Evolutionary conservation across 169 alveolate genomes (phyloP), one percentile per base, ranked within the genome.

Genomic region (Blepharisma undulans): DNA sequence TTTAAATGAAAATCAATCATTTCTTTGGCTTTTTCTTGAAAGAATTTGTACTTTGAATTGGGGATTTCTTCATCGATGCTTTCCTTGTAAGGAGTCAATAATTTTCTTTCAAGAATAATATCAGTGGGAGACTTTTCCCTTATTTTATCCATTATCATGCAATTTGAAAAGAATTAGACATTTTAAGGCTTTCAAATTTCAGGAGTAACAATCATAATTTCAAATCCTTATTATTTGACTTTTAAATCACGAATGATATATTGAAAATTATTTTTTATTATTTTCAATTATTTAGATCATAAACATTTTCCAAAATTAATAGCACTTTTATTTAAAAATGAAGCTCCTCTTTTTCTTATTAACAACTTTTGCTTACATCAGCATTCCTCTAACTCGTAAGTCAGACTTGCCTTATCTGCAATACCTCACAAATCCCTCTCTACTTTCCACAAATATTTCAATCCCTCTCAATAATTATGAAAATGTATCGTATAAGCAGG

Each of bases 101-200:
- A 72, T 59, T 82, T 82, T n/a, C 36, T 82, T 82, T 82, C 89
- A 25, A 60, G 22, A 10, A 19, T 59, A 36, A 82, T 34, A 1
- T 82, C 89, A 0, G 89, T 34, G 18, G 89, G 89, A 18, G 89
- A 82, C 18, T 30, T 34, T 2, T 33, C 89, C n/a, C 89, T 33
- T 36, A 82, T 30, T 22, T 22, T 74, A 19, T 72, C 72, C 89
- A 82, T 82, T 82, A 76, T n/a, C n/a, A n/a, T n/a, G n/a, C n/a
- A n/a, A n/a, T n/a, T n/a, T n/a, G n/a, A n/a, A n/a, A n/a, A n/a
- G n/a, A n/a, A n/a, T n/a, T n/a, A n/a, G n/a, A n/a, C n/a, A n/a
- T n/a, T n/a, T n/a, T n/a, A n/a, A n/a, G n/a, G n/a, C n/a, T n/a
- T n/a, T n/a, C n/a, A n/a, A n/a, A n/a, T n/a, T n/a, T n/a, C n/a